Evolutionary conservation across 139 green algal species (phyloP), one percentile per base, ranked within the genome.

Genomic region (Haematococcus lacustris): DNA sequence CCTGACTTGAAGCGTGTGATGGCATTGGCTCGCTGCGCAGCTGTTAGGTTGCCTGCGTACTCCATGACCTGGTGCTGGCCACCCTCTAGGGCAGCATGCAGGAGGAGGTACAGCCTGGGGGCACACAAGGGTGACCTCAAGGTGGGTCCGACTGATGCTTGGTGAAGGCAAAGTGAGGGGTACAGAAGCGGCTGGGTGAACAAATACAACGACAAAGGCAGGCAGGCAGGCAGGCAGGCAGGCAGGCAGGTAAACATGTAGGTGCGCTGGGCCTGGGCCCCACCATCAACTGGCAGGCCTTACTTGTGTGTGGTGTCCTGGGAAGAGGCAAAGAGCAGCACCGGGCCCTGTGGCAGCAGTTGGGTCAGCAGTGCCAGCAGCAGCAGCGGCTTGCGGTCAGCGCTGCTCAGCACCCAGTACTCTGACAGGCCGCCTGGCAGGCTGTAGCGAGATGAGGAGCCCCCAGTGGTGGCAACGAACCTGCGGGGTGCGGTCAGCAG

Each of bases 281-380:
- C 21, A 57, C 47, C 13, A 21, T 21, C 47, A 28, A 21, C 13
- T 47, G 62, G 7, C 33, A 50, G 32, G 30, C 2, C 78, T 21
- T 62, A 86, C 78, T 80, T 88, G 76, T 85, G 87, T 0, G 93
- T 92, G 25, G 86, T 88, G 17, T 97, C 86, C 30, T 97, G 66
- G 0, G 86, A 92, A 21, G 91, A 90, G 0, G 90, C 86, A 62
- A 98, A 98, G 9, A 98, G 82, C 5, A 98, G 79, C 21, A 73
- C 92, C 17, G 47, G 62, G 78, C 84, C 43, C 3, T 68, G 73
- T 38, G 65, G 70, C 1, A 60, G 23, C 71, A 92, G 78, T 33
- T 80, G 51, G 0, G 76, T 38, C 74, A 97, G 83, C 69, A 97
- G 78, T 21, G 86, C 86, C 50, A 89, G 67, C 66, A 95, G 80